Base-by-base conservation (phyloP, 2,329 filamentous ascomycete genomes). In the Aschersonia sp. region DNA sequence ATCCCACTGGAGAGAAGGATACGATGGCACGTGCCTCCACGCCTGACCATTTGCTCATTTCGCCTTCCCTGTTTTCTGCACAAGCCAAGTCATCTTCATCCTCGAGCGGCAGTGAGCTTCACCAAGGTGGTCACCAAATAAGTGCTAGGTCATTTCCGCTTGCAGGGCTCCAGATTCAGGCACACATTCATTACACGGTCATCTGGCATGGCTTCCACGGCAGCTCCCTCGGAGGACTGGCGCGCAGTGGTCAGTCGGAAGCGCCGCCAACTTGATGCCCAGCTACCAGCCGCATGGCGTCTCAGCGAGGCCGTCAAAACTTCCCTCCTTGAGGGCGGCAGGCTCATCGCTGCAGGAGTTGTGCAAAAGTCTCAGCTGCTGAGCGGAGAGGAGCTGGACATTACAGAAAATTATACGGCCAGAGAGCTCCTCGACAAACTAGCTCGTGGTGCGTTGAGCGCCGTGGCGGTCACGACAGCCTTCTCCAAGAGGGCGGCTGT, bases 331-430 rank as follows among this genome's bases (percentile, higher is more conserved):
- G 12, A 42, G 14, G 42, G 12, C 6, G 35, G 41, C 41, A 40
- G 31, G n/a, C 31, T 47, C 8, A 32, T 47, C 1, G 48, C 43
- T 12, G 31, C 54, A 14, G 51, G 52, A 7, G 48, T 56, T 5
- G 49, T 50, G 4, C 50, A 49, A 12, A 49, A 48, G 10, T 55
- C 50, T 44, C 68, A 69, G 0, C 57, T 74, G 4, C 55, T 74
- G 1, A 64, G 64, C 0, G 48, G 59, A 0, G 46, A 55, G 5
- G 70, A 74, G 53, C 52, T 72, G 7, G 60, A 62, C 9, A 68
- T 74, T 35, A 74, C 72, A 0, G 65, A 69, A 45, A 56, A 60
- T 6, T 65, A 66, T 48, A 62, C 66, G 47, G 64, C 62, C 1
- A 54, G 59, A 7, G 56, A 53, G 6, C 58, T 73, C 30, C 58